Evolutionary conservation across 768 basidiomycete genomes (phyloP), one percentile per base, ranked within the genome.

Genomic region (Rhizopogon roseolus): DNA sequence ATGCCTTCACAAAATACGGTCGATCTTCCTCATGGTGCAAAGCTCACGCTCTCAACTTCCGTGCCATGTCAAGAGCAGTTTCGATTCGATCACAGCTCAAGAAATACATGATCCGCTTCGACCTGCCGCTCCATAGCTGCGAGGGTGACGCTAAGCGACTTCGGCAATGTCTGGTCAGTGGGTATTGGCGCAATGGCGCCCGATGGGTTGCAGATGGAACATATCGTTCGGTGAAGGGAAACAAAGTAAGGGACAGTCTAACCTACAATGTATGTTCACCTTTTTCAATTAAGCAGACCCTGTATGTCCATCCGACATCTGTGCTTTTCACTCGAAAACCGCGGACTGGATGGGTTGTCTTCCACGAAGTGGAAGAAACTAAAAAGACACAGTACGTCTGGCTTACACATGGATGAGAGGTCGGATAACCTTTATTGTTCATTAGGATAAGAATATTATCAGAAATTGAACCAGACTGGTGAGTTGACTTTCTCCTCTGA

Each of bases 401-500:
- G 27, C 27, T 37, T 36, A 36, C 10, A 1, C 22, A 37, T 32
- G 11, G n/a, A 37, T 8, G 6, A 10, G 22, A 22, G 6, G n/a
- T 7, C 41, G n/a, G 27, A n/a, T 46, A 51, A 53, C 55, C 69
- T 50, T 60, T 41, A 16, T 48, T 27, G 51, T 25, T 13, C 11
- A 9, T 36, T 55, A 93, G 97, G 66, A 97, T 99, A 64, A 83
- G 90, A 22, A 86, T 98, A 58, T 67, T 98, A 34, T 97, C 96
- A 1, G 93, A 95, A 62, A 91, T 98, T 41, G 94, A 98, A 62
- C 85, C 93, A 39, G 95, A 98, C 62, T 98, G 96, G 96, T 86
- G 62, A 62, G 72, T 57, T 22, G 2, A 51, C 8, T 41, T 10
- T 43, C n/a, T 29, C 34, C 13, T 10, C 6, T 49, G 14, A n/a